Conservation (phyloP, 257 asterid species). For the Solanum etuberosum region DNA sequence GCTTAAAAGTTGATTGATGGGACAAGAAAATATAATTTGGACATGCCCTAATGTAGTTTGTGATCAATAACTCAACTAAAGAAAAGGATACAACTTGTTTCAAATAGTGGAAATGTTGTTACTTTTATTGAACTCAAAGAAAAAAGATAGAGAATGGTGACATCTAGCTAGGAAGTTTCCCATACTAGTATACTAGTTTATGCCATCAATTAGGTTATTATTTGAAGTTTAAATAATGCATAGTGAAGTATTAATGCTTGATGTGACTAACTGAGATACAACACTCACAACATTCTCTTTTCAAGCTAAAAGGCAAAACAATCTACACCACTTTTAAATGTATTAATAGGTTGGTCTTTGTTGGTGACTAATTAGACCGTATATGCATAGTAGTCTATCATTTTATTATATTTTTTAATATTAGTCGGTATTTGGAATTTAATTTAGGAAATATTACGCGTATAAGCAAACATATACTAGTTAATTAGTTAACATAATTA, state of each 20-base stretch:
- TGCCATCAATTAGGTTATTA: background rate
- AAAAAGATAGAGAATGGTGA: background rate
- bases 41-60: background rate
- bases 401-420: background rate
- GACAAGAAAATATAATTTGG: background rate
- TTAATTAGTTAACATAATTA: too few relatives aligned
- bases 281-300: slow-evolving; percentile 22
- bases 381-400: background rate
- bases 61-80: background rate
- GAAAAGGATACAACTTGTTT: background rate
- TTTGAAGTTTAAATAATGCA: slow-evolving; percentile 7
- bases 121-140: background rate
- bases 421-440: background rate
- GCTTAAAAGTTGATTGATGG: background rate
- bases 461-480: too few relatives aligned
- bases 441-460: too few relatives aligned
- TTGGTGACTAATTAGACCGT: background rate
- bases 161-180: background rate
- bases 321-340: background rate
- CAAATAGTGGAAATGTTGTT: background rate
- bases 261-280: slow-evolving; percentile 23
- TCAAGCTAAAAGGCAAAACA: slow-evolving; percentile 5
- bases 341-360: background rate
- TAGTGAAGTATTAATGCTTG: slow-evolving; percentile 8
- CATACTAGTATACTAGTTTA: background rate